Conservation (phyloP, 2,329 filamentous ascomycete genomes). For the Cercospora citrullina region DNA sequence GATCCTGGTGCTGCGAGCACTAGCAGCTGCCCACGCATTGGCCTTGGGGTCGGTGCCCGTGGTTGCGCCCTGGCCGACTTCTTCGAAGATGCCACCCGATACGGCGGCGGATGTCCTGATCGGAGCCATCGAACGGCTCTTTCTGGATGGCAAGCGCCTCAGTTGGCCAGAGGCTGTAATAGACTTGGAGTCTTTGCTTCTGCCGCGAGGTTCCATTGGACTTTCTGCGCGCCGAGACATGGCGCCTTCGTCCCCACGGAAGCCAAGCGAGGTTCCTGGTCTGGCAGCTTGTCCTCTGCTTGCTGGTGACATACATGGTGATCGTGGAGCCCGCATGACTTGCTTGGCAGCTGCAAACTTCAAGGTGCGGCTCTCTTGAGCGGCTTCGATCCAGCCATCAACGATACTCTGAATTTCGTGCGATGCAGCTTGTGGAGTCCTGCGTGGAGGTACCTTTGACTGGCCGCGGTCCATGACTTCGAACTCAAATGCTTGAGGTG, state of each 20-base stretch:
- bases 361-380: constrained; percentile 4
- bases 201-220: neutral
- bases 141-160: neutral
- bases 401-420: constrained; percentile 7
- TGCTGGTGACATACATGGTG: neutral
- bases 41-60: neutral
- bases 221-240: neutral
- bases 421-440: constrained; percentile 10
- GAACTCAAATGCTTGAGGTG: constrained; percentile 9
- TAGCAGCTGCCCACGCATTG: constrained; percentile 11
- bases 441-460: neutral
- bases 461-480: neutral
- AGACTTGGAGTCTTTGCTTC: neutral
- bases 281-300: neutral
- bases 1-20: constrained; percentile 11
- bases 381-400: constrained; percentile 7
- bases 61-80: neutral
- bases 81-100: neutral
- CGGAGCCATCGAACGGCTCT: constrained; percentile 2
- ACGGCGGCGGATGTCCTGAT: neutral
- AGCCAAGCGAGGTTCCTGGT: neutral
- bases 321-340: constrained; percentile 2
- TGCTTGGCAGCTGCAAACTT: constrained; percentile 10
- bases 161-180: neutral
- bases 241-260: neutral